Percentiles rank a stretch among this genome's conserved stretches.
Conservation (phyloP, 2,329 filamentous ascomycete genomes). For the Pseudogymnoascus sp. region DNA sequence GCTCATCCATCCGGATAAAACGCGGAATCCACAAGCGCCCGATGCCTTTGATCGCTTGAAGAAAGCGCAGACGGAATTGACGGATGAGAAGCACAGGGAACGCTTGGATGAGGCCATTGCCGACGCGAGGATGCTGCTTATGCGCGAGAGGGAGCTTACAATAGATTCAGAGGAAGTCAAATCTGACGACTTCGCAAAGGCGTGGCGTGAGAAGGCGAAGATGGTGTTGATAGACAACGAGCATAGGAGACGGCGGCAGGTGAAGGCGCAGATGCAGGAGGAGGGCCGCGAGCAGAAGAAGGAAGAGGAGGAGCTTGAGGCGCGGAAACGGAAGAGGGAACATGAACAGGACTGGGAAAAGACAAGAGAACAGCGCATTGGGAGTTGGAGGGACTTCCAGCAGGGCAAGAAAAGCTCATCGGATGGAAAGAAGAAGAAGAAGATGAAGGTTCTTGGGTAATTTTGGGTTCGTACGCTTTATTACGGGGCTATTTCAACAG, state of each 20-base stretch:
- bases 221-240: constrained; percentile 91
- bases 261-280: constrained; percentile 93
- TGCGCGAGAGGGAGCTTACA: constrained; percentile 90
- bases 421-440: constrained; percentile 51
- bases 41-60: constrained; percentile 96
- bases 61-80: constrained; percentile 82
- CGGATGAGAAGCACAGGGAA: constrained; percentile 87
- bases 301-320: constrained; percentile 75
- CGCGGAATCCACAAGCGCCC: constrained; percentile 77
- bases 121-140: constrained; percentile 88
- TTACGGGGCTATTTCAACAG: background rate
- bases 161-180: constrained; percentile 80
- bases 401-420: constrained; percentile 52
- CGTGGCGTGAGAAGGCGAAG: constrained; percentile 86
- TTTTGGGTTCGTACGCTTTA: background rate
- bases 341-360: constrained; percentile 95
- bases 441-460: constrained; percentile 41
- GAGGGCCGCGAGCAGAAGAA: constrained; percentile 83
- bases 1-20: constrained; percentile 97
- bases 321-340: constrained; percentile 76
- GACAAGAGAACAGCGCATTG: constrained; percentile 82
- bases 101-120: constrained; percentile 90
- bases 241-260: constrained; percentile 69
- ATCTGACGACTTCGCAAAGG: constrained; percentile 69
- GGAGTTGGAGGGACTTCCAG: constrained; percentile 87